These are phyloP conservation scores for Alternaria triticina DNA, from an alignment of 2,329 filamentous ascomycete genomes.

Conservation along the genomic window DNA sequence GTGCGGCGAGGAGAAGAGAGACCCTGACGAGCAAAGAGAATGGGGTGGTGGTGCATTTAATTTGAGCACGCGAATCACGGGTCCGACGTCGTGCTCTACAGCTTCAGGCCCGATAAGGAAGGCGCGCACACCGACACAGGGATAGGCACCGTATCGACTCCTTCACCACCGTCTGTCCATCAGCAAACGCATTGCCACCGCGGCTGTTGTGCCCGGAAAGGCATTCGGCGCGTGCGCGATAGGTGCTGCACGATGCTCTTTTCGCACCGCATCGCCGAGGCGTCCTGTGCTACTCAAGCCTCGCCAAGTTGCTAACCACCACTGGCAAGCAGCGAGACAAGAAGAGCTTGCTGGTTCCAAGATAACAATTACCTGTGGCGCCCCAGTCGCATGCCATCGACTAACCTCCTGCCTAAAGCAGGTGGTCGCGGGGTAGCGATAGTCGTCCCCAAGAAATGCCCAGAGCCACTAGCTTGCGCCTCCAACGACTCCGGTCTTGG, in stretches of 20 bases:
- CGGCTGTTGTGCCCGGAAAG: slow-evolving; percentile 19
- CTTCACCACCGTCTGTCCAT: slow-evolving; percentile 8
- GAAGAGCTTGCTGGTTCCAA: slow-evolving; percentile 18
- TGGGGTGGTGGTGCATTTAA: slow-evolving; percentile 16
- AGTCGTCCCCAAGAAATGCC: slow-evolving; percentile 9
- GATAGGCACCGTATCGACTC: slow-evolving; percentile 6
- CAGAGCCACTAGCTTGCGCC: slow-evolving; percentile 8
- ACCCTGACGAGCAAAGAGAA: slow-evolving; percentile 11
- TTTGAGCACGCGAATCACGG: slow-evolving; percentile 10
- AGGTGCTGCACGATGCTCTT: slow-evolving; percentile 13
- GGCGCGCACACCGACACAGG: slow-evolving; percentile 12
- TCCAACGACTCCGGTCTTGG: slow-evolving; percentile 7
- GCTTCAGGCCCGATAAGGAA: slow-evolving; percentile 17
- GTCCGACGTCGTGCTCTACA: slow-evolving; percentile 11
- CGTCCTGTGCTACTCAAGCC: slow-evolving; percentile 10
- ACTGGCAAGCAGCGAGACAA: slow-evolving; percentile 16
- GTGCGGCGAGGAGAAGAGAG: slow-evolving; percentile 22
- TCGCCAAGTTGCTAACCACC: slow-evolving; percentile 20
- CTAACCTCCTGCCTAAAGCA: slow-evolving; percentile 17
- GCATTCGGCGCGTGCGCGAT: slow-evolving; percentile 7
- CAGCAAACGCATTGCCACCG: slow-evolving; percentile 25
- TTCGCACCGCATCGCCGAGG: slow-evolving; percentile 20
- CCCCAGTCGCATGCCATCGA: slow-evolving; percentile 5
- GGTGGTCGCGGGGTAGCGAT: not conserved
- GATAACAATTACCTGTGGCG: slow-evolving; percentile 19